Evolutionary conservation across 2,329 filamentous ascomycete species (phyloP).

Genomic region (Penicillium sp.): DNA sequence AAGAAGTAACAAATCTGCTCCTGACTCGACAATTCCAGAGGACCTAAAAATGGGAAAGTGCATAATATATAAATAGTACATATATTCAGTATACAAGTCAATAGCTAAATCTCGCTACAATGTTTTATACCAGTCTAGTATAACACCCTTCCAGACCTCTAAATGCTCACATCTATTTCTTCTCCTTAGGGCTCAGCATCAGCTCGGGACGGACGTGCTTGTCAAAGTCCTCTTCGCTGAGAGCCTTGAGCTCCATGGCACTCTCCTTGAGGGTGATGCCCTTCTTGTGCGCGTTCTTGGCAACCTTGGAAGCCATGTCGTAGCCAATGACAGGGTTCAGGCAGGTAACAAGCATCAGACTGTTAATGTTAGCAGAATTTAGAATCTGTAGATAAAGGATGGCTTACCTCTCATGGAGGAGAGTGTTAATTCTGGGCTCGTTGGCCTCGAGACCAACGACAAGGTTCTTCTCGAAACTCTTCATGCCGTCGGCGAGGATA

Average conservation of each 20-base stretch:
- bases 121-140: conserved; percentile 19
- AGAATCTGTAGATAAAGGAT: not conserved
- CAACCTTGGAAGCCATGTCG: conserved; percentile 95
- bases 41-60: conserved; percentile 20
- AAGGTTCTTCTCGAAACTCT: conserved; percentile 92
- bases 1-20: not conserved
- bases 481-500: conserved; percentile 89
- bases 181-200: conserved; percentile 85
- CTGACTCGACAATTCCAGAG: not conserved
- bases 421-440: conserved; percentile 84
- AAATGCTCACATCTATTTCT: conserved; percentile 51
- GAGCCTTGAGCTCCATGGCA: conserved; percentile 88
- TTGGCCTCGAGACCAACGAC: conserved; percentile 88
- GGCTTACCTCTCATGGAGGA: conserved; percentile 90
- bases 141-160: conserved; percentile 11
- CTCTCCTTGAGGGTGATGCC: conserved; percentile 90
- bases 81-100: conserved; percentile 23
- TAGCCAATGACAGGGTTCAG: conserved; percentile 97
- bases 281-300: conserved; percentile 99
- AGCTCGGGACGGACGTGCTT: conserved; percentile 87
- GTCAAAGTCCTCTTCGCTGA: conserved; percentile 90
- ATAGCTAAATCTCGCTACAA: conserved; percentile 24
- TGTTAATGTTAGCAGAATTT: conserved; percentile 45
- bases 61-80: not conserved
- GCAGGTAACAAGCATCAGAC: conserved; percentile 97